Base-by-base conservation (phyloP, 176 grass and related monocot species). In the Tuctoria greenei region DNA sequence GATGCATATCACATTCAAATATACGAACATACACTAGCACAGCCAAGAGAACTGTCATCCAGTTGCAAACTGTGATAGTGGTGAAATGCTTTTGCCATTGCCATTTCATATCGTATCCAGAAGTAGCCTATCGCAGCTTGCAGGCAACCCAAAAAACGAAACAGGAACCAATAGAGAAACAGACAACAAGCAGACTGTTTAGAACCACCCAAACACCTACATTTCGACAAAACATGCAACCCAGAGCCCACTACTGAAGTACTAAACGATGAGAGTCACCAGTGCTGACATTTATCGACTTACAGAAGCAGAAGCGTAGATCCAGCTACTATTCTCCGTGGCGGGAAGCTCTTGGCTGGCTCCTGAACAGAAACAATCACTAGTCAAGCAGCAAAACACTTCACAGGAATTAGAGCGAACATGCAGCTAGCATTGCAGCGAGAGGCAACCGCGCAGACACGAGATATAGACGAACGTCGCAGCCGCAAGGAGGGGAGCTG, bases 351-450 rank as follows among this genome's bases (percentile, higher is more conserved):
- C 37, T 43, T 79, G 15, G 7, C 24, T 11, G 74, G 54, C 27
- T 58, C 80, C 80, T 88, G 63, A 18, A 66, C 26, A 83, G 1
- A n/a, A n/a, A n/a, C n/a, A n/a, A n/a, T n/a, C 54, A 61, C 60
- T 15, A 74, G 31, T 7, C 44, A 67, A 21, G 58, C 24, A 6
- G 49, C 23, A n/a, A 36, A 72, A 54, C 10, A 25, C 43, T 20
- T 73, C 51, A 17, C 7, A 26, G 43, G 7, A 71, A 28, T 74
- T 73, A 66, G 14, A 66, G 50, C 61, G 43, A 88, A 69, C 80
- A 74, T 26, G 3, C 23, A 10, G 20, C 14, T 25, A 3, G 66
- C 74, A 66, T 36, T 74, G 61, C 37, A 43, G 14, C 2, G 1
- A 0, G 6, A 15, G 21, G 35, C 4, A 40, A 31, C 5, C 56